Percentiles rank a stretch among this genome's conserved stretches.
phyloP scores from a whole-genome alignment of 257 asterid genomes.

The Fraxinus quadrangulata region DNA sequence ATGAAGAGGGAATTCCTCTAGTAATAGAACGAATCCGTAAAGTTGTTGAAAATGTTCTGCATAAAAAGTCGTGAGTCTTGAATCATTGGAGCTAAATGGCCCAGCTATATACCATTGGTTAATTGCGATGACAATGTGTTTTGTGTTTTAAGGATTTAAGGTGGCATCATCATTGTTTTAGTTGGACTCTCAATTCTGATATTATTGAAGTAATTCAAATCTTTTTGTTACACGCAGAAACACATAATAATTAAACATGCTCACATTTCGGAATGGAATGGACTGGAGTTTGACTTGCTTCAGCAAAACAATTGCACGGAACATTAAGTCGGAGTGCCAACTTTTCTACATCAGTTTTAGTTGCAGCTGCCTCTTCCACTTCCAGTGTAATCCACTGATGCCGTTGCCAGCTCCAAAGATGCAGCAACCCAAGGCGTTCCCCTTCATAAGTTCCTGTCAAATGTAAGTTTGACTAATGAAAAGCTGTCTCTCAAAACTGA shows the following conservation, averaged over 20 bases:
- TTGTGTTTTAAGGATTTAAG: slow-evolving; percentile 27
- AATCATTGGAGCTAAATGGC: slow-evolving; percentile 30
- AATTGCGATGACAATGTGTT: slow-evolving; percentile 10
- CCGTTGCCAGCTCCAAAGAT: slow-evolving; percentile 48
- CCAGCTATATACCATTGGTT: slow-evolving; percentile 30
- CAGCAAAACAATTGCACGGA: background rate
- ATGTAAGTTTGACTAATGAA: slow-evolving; percentile 7
- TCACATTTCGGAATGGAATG: slow-evolving; percentile 27
- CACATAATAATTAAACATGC: slow-evolving; percentile 21
- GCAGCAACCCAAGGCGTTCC: slow-evolving; percentile 52
- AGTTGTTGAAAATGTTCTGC: slow-evolving; percentile 68
- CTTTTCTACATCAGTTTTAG: slow-evolving; percentile 51
- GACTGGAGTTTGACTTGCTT: background rate
- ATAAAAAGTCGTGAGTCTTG: slow-evolving; percentile 34
- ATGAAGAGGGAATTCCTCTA: slow-evolving; percentile 58
- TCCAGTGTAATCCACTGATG: slow-evolving; percentile 43
- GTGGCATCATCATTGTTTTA: slow-evolving; percentile 20
- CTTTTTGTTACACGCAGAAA: slow-evolving; percentile 26
- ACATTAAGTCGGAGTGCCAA: background rate
- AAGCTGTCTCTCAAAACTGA: background rate
- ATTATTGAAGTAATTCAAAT: slow-evolving; percentile 18
- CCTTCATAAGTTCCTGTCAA: slow-evolving; percentile 57
- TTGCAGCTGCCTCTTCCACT: slow-evolving; percentile 72
- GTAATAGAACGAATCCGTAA: slow-evolving; percentile 63
- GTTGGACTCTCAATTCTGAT: slow-evolving; percentile 4